Percentiles rank a stretch among this genome's conserved stretches.
These are phyloP conservation scores for Lagenaria siceraria DNA, from an alignment of 306 rosid species.

Conservation along the genomic window DNA sequence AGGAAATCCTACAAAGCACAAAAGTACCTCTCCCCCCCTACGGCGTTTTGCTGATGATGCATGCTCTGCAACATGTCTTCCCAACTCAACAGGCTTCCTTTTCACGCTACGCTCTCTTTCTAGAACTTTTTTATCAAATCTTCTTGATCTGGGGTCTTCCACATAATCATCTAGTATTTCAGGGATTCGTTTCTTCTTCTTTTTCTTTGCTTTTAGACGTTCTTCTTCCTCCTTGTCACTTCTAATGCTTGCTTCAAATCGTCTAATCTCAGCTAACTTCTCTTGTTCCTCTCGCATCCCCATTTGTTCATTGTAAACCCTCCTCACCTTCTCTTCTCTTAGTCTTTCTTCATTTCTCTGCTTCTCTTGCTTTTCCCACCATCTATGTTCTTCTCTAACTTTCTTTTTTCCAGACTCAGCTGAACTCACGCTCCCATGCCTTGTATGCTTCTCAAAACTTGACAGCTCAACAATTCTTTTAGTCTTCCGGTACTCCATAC, in stretches of 20 bases:
- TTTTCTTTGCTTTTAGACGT: slow-evolving; percentile 65
- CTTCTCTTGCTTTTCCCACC: slow-evolving; percentile 71
- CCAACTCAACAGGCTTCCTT: slow-evolving; percentile 57
- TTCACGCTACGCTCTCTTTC: slow-evolving; percentile 63
- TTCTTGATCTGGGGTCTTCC: slow-evolving; percentile 56
- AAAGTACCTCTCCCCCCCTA: slow-evolving; percentile 92
- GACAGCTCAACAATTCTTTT: slow-evolving; percentile 81
- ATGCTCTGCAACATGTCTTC: slow-evolving; percentile 41
- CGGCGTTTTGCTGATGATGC: slow-evolving; percentile 61
- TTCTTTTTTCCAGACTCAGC: slow-evolving; percentile 40
- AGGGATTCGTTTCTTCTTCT: slow-evolving; percentile 37
- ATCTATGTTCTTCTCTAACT: slow-evolving; percentile 47
- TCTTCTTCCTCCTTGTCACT: slow-evolving; percentile 93
- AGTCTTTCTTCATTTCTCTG: slow-evolving; percentile 45
- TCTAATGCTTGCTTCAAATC: slow-evolving; percentile 64
- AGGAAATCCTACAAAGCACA: slow-evolving; percentile 9
- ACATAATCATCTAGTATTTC: slow-evolving; percentile 49
- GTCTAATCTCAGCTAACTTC: slow-evolving; percentile 44
- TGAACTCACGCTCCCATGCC: slow-evolving; percentile 35
- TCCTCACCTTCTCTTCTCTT: slow-evolving; percentile 46
- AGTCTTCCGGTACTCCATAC: slow-evolving; percentile 60
- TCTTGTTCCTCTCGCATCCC: slow-evolving; percentile 59
- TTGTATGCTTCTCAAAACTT: slow-evolving; percentile 46
- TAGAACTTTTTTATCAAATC: slow-evolving; percentile 52
- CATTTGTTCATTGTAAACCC: slow-evolving; percentile 53